Base-by-base conservation (phyloP, 352 stramenopile species). In the Phytopythium oedochilum region DNA sequence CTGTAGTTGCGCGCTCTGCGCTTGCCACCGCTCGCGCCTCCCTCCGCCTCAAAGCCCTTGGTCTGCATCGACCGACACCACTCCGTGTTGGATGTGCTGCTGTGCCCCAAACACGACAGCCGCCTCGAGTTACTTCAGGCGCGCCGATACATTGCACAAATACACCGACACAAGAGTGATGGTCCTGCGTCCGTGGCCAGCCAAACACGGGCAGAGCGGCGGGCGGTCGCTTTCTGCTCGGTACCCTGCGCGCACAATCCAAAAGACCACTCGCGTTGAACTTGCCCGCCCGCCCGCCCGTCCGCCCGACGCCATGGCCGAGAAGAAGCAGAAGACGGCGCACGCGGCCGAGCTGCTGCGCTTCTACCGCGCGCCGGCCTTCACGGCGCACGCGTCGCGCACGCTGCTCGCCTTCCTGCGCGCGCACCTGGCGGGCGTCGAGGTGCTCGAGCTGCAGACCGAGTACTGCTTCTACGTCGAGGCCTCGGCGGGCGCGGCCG, bases 381-480 rank as follows among this genome's bases (percentile, higher is more conserved):
- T 92, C 64, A 87, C 84, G 57, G 59, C 69, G 39, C 80, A 94
- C 49, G 79, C 73, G 35, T 75, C 63, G 32, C 75, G 75, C 40
- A 83, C 78, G 53, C 64, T 93, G 44, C 57, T 78, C 23, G 49
- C 70, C 11, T 42, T n/a, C 20, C 58, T 89, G 50, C 59, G 63
- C 47, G 60, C 73, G 28, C 67, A 78, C 8, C 43, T 74, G 1
- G 45, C 36, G 25, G 36, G 59, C 29, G 58, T 89, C 22, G 29
- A 57, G 8, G 61, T 92, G 36, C 35, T 68, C 5, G 66, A 74
- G 38, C 60, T 99, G 47, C 66, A 87, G 40, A 99, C 96, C 40
- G 97, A 99, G 81, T 92, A 75, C 64, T 99, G 96, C 72, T 99
- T 99, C 74, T 99, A 99, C 75, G 83, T 99, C 14, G 82, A 98